Base-by-base conservation (phyloP, 805 yeast species). In the Schwanniomyces polymorphus region DNA sequence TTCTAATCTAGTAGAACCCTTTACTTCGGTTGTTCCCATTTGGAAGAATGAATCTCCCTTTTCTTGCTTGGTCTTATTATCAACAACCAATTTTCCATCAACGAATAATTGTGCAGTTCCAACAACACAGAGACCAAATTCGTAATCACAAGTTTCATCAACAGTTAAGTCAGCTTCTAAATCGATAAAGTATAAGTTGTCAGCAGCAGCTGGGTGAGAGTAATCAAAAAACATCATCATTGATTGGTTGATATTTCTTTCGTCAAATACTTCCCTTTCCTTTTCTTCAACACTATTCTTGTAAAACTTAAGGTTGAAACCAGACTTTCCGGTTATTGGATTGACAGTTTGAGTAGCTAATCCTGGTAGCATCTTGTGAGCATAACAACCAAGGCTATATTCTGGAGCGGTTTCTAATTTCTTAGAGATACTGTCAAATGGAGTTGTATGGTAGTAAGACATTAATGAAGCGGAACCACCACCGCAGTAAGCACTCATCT, bases 71-170 rank as follows among this genome's bases (percentile, higher is more conserved):
- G 81, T 76, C 54, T 71, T 74, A 64, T 82, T 81, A 59, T 83
- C 86, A 38, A 81, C 76, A 37, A 84, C 67, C 49, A 80, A 64
- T 54, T 75, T 55, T 48, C 63, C 85, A 54, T 84, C 72, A 41
- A 82, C 62, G 53, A 69, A 84, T 33, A 84, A 53, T 55, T 74
- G 73, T 21, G 81, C 85, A 31, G 85, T 79, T 26, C 88, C 88
- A 44, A 65, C 54, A 26, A 74, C 78, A 25, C 77, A 60, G 42
- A 76, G 57, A 33, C 86, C 85, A 54, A 83, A 75, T 44, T 74
- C 77, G 54, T 76, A 82, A 11, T 61, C 71, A 7, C 76, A 84
- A 39, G 73, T 51, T 35, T 65, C 72, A 18, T 78, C 81, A 3
- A 84, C 79, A 7, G 54, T 58, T 48, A 70, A 79, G 26, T 60